Evolutionary conservation across 805 yeast genomes (phyloP), one percentile per base, ranked within the genome.

Genomic region (Saccharomycopsis microspora): DNA sequence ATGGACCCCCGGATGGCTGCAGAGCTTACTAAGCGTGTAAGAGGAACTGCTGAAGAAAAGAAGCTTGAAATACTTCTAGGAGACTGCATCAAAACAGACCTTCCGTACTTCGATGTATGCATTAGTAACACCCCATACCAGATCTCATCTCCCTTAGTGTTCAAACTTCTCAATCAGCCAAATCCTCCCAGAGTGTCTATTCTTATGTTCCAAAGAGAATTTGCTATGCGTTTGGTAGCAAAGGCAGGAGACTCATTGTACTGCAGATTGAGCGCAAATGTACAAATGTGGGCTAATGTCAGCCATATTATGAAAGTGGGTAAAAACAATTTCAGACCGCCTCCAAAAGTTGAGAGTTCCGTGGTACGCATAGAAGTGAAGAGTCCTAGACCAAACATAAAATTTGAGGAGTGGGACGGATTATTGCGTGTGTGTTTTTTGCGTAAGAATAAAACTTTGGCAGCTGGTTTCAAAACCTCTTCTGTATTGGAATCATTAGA

Each of bases 1-100:
- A 89, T 89, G 87, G 98, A 93, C 67, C 98, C 98, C n/a, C 74
- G 97, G 68, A 93, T 93, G 98, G 98, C 97, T 3, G 97, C 97
- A 0, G 98, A 93, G 65, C 72, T 93, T 58, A 87, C 97, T 7
- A 93, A 93, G 64, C 82, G 98, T 70, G 97, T 93, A 10, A 96
- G 87, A 59, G 97, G 97, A 8, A 90, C 94, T n/a, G 89, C 96
- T 1, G 82, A 76, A 48, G 93, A 88, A 63, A 87, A 86, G 66
- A 89, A 88, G 62, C 71, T 93, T 48, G 97, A 93, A 54, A 87
- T 93, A 50, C 67, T 90, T 59, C 72, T 93, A 54, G 98, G 98
- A 19, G 98, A 93, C 67, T 89, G 88, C 63, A 90, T 93, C 79
- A 93, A 93, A 66, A 80, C 95, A 2, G 97, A 93, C 42, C 68